Evolutionary conservation across 2,329 filamentous ascomycete species (phyloP), one percentile per base, ranked within the genome.

Genomic region (Periglandula ipomoeae): DNA sequence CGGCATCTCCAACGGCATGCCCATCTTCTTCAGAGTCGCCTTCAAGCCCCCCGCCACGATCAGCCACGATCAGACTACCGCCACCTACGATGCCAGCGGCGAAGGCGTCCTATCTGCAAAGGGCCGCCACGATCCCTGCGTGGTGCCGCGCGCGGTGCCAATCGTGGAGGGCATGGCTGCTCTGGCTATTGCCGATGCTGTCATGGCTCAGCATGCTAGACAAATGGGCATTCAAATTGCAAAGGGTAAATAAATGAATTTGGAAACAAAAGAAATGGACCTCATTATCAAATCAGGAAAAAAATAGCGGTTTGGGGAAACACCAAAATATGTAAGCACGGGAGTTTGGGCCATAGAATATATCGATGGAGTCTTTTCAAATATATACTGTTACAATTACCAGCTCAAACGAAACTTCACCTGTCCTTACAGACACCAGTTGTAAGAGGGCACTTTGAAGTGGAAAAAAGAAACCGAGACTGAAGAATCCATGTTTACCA

Each of bases 1-100:
- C 39, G 91, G 91, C 46, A 97, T 97, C 68, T 85, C 86, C 45
- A 97, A 97, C 67, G 93, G 91, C 50, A 87, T 88, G 34, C 85
- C 84, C 51, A 89, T 97, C 70, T 97, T 93, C 76, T 97, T 97
- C 79, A 82, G 86, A 45, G 84, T 95, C 5, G 90, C 81, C 15
- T 97, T 97, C 81, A 97, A 97, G 76, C 87, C 91, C 9, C 83
- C 91, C 3, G 90, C 91, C 26, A 97, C 93, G 3, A 97, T 97
- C 62, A 85, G 87, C 41, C 85, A 91, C 69, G 85, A 87, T 39
- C 91, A 97, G 72, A 77, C 76, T 13, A 97, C 93, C 0, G 82
- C 84, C 8, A 85, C 79, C 9, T 97, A 94, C 67, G 84, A 85
- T 52, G 85, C 84, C 41, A 71, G 75, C 9, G 61, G 63, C 11